phyloP scores from a whole-genome alignment of 2,329 filamentous ascomycete genomes.

The Blastomyces parvus region DNA sequence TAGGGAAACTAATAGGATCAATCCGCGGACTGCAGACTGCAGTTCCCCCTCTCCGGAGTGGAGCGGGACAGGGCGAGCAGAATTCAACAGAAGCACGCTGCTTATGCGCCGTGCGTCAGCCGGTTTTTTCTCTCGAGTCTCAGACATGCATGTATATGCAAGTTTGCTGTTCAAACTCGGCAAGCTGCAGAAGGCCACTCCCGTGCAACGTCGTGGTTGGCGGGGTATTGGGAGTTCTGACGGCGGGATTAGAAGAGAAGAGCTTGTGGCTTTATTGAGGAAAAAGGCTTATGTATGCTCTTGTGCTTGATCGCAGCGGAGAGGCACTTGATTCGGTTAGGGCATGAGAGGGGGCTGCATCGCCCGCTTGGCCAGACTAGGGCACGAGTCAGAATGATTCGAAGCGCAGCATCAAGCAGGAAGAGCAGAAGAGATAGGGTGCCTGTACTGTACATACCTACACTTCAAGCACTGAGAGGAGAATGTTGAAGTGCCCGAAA shows the following conservation, averaged over 20 bases:
- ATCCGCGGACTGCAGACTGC: not conserved
- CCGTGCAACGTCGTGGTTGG: not conserved
- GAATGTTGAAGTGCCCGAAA: not conserved
- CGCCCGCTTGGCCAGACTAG: not conserved
- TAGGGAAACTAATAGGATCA: slow-evolving; percentile 8
- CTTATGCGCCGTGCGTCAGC: not conserved
- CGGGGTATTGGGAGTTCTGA: not conserved
- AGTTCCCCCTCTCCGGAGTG: not conserved
- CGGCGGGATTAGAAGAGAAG: not conserved
- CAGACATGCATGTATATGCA: not conserved
- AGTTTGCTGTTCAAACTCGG: slow-evolving; percentile 3
- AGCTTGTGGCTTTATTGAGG: not conserved
- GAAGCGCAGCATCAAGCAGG: not conserved
- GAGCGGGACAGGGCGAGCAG: not conserved
- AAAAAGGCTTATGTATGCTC: not conserved
- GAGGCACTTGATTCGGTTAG: slow-evolving; percentile 1
- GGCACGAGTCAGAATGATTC: too few relatives aligned
- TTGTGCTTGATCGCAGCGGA: not conserved
- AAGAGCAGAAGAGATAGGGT: not conserved
- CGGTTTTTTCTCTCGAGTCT: not conserved
- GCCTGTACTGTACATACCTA: not conserved
- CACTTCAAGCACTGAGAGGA: not conserved
- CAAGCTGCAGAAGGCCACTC: not conserved
- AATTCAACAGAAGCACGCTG: not conserved
- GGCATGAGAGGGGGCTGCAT: not conserved